Base-by-base conservation (phyloP, 805 yeast species). In the Zygosaccharomyces pseudorouxii region DNA sequence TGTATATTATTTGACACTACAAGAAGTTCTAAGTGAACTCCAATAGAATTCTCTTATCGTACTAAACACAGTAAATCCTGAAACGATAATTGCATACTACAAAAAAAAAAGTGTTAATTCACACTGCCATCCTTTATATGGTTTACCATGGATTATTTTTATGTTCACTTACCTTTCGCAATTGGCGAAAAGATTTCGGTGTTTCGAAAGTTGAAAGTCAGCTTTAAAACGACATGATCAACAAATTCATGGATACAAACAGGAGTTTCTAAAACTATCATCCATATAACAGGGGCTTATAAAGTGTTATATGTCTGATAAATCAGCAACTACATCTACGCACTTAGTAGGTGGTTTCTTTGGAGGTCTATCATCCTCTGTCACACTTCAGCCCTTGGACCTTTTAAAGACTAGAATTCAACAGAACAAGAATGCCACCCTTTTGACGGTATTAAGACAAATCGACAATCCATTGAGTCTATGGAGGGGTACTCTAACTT, bases 401-500 rank as follows among this genome's bases (percentile, higher is more conserved):
- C 73, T 92, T 40, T 69, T 92, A 41, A 92, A 92, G 65, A 92
- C 98, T 0, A 69, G 98, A 53, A 73, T 89, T 7, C 98, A 89
- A 69, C 92, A 85, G 60, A 63, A 70, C 29, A 54, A 62, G 11
- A 54, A 60, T 3, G 55, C 68, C 5, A 66, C 75, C 2, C 19
- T 62, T 14, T 47, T 52, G 45, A 49, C 65, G 0, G 68, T 71
- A 0, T 42, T 74, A 11, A 69, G 65, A 46, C 76, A 76, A 41
- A 55, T 84, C 8, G 65, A 68, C 1, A 59, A 64, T 10, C 61
- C 68, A 2, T 46, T 54, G 20, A 75, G 82, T 45, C 71, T 90
- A 35, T 93, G 99, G 99, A 76, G 96, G 47, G 99, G 99, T 0
- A 92, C 96, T 0, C 59, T 89, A 33, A 97, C 99, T 0, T 87